phyloP scores from a whole-genome alignment of 176 grass and related monocot species.

The Oryza meyeriana region DNA sequence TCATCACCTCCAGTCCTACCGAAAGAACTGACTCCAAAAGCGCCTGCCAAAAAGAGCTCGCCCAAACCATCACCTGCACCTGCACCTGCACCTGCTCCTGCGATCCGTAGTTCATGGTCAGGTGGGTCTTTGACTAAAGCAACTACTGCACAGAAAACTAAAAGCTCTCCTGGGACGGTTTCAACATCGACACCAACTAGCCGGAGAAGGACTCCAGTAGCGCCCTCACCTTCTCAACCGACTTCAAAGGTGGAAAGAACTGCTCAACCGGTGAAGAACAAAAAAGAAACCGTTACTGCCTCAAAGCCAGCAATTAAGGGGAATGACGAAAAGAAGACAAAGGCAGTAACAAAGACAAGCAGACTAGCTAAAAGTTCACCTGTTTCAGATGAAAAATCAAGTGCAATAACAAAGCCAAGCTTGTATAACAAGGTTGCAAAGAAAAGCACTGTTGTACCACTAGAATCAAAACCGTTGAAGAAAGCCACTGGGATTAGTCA shows the following conservation, averaged over 20 bases:
- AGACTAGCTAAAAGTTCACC: conserved; percentile 51
- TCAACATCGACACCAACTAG: conserved; percentile 56
- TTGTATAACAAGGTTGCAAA: conserved; percentile 80
- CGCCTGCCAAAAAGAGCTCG: conserved; percentile 56
- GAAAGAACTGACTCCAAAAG: conserved; percentile 69
- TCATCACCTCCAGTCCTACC: conserved; percentile 73
- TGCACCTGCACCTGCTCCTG: conserved; percentile 60
- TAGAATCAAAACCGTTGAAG: conserved; percentile 81
- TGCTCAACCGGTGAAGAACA: conserved; percentile 45
- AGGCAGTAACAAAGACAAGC: conserved; percentile 44
- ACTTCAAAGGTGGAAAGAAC: conserved; percentile 52
- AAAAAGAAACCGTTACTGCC: conserved; percentile 36
- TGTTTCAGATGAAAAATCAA: conserved; percentile 55
- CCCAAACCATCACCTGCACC: conserved; percentile 69
- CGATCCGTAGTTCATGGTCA: conserved; percentile 68
- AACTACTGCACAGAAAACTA: conserved; percentile 62
- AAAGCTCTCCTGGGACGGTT: conserved; percentile 41
- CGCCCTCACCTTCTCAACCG: conserved; percentile 40
- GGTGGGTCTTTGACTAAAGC: conserved; percentile 71
- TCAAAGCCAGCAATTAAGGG: conserved; percentile 49
- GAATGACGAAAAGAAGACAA: conserved; percentile 67
- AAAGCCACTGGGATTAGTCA: conserved; percentile 53
- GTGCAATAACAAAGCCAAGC: conserved; percentile 47
- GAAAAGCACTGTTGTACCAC: conserved; percentile 93
- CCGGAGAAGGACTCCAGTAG: conserved; percentile 42